Evolutionary conservation across 139 green algal genomes (phyloP).

Genomic region (Mesotaenium endlicherianum): DNA sequence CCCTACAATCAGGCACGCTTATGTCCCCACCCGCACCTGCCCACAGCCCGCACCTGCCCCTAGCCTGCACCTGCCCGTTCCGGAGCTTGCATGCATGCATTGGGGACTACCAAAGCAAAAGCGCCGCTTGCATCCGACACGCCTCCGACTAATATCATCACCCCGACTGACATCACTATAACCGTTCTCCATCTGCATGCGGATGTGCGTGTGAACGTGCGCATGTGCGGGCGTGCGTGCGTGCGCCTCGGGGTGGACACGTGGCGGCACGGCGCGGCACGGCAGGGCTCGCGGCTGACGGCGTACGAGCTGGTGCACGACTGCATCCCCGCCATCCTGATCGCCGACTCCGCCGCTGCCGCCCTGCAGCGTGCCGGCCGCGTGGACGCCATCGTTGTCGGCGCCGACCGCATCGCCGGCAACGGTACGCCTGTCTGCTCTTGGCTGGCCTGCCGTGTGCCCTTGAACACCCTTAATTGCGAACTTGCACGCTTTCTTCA

Average conservation of each 20-base stretch:
- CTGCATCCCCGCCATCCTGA: constrained; percentile 81
- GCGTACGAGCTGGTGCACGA: constrained; percentile 93
- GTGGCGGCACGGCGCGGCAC: too few species aligned
- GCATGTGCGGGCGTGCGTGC: neutral
- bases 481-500: too few species aligned
- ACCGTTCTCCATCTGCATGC: too few species aligned
- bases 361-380: constrained; percentile 72
- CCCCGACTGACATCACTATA: too few species aligned
- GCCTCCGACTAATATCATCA: too few species aligned
- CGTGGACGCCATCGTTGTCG: constrained; percentile 91
- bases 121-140: too few species aligned
- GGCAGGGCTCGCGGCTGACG: constrained; percentile 80
- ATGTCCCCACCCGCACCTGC: neutral
- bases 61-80: too few species aligned
- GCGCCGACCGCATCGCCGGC: constrained; percentile 80
- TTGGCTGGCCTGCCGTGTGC: too few species aligned
- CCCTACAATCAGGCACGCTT: constrained; percentile 89
- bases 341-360: constrained; percentile 85
- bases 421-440: constrained; percentile 51
- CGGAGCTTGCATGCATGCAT: neutral
- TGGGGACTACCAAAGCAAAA: too few species aligned
- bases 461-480: too few species aligned
- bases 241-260: too few species aligned
- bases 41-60: too few species aligned
- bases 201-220: neutral